A percentile compares a stretch with the other conserved stretches of the same genome.
Conservation (phyloP, 2,329 filamentous ascomycete species). For the Colletotrichum noveboracense region DNA sequence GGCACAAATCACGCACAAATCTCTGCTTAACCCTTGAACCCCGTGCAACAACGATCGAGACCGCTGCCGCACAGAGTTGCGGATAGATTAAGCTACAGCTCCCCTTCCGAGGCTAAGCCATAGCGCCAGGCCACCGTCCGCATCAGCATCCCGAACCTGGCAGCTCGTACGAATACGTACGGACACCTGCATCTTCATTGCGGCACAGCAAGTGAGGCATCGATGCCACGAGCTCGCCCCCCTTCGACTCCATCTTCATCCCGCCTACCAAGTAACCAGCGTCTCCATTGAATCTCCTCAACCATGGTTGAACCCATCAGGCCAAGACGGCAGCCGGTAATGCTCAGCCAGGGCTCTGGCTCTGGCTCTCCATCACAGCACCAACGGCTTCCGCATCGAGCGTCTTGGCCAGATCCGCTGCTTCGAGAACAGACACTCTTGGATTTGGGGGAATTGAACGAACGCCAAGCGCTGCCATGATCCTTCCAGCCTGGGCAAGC, state of each 20-base stretch:
- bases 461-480: background rate
- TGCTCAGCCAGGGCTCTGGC: background rate
- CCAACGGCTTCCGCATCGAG: background rate
- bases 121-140: background rate
- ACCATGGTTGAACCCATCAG: background rate
- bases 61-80: conserved; percentile 7
- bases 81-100: conserved; percentile 10
- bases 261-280: background rate
- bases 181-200: background rate
- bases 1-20: background rate
- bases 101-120: background rate
- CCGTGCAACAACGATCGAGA: background rate
- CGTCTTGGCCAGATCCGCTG: background rate
- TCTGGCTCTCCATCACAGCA: background rate
- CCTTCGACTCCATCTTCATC: background rate
- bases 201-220: background rate
- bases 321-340: background rate
- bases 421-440: conserved; percentile 7
- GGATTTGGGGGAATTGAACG: background rate
- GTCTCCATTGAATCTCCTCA: background rate
- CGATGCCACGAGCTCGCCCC: background rate
- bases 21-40: background rate
- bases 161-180: background rate
- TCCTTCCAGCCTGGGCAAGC: background rate
- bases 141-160: background rate